Conservation (phyloP, 176 grass and related monocot species). For the Miscanthus lutarioriparius region DNA sequence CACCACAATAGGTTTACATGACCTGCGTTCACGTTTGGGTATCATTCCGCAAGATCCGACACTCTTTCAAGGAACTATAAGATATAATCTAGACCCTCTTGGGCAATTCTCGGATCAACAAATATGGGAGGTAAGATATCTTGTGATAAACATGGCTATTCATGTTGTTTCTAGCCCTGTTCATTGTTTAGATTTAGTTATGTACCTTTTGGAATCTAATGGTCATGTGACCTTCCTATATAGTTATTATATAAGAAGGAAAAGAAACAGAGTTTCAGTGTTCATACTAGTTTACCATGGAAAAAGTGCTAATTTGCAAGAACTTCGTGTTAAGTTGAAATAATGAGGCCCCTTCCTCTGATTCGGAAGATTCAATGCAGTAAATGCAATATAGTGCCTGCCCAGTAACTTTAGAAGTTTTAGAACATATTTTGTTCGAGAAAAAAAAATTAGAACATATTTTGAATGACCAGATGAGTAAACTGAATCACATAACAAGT, state of each 20-base stretch:
- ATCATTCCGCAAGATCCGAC: conserved; percentile 98
- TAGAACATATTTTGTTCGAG: not conserved
- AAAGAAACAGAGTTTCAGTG: not conserved
- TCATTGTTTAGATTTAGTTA: not conserved
- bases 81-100: conserved; percentile 86
- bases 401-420: not conserved
- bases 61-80: conserved; percentile 81
- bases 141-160: not conserved
- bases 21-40: conserved; percentile 81
- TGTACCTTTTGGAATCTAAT: not conserved
- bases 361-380: not conserved
- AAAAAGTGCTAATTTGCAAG: not conserved
- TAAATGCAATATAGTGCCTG: not conserved
- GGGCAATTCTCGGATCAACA: conserved; percentile 62
- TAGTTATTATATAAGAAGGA: not conserved
- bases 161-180: not conserved
- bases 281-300: conserved; percentile 15
- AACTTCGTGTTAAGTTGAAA: conserved; percentile 15
- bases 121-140: conserved; percentile 80
- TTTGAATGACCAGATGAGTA: not conserved
- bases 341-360: not conserved
- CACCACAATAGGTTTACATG: conserved; percentile 72
- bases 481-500: not conserved
- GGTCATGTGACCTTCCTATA: not conserved
- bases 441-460: not conserved